Conservation (phyloP, 176 grass and related monocot species). For the Puccinellia tenuiflora region DNA sequence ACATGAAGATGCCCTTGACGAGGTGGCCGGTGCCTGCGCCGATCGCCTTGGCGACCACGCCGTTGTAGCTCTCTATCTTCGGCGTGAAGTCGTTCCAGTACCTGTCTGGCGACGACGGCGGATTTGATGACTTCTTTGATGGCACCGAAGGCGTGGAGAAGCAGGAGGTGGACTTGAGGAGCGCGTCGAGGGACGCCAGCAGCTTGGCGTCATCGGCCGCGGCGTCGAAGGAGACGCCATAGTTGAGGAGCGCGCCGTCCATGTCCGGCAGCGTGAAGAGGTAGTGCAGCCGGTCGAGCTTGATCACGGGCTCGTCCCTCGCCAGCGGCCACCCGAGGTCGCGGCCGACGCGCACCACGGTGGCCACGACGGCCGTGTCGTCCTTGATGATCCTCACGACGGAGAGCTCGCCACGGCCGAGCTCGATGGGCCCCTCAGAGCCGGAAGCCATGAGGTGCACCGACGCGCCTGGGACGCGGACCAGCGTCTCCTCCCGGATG, state of each 20-base stretch:
- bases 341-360: slow-evolving; percentile 54
- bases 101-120: slow-evolving; percentile 21
- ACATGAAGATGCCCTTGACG: slow-evolving; percentile 89
- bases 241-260: slow-evolving; percentile 76
- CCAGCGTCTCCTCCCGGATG: slow-evolving; percentile 56
- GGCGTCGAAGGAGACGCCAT: slow-evolving; percentile 67
- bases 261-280: slow-evolving; percentile 77
- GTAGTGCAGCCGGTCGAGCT: slow-evolving; percentile 69
- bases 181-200: slow-evolving; percentile 58
- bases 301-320: slow-evolving; percentile 86
- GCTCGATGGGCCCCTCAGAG: slow-evolving; percentile 42
- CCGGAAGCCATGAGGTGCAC: slow-evolving; percentile 52
- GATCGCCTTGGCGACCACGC: slow-evolving; percentile 68
- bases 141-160: slow-evolving; percentile 49
- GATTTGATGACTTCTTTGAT: slow-evolving; percentile 10
- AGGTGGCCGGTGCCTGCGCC: slow-evolving; percentile 70
- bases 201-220: background rate
- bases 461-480: slow-evolving; percentile 61
- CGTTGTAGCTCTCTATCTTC: slow-evolving; percentile 68
- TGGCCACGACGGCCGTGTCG: slow-evolving; percentile 42
- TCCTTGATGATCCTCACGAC: slow-evolving; percentile 52
- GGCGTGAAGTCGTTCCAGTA: slow-evolving; percentile 82
- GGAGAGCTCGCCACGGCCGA: slow-evolving; percentile 57
- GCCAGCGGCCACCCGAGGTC: slow-evolving; percentile 83
- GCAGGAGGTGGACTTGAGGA: slow-evolving; percentile 58